Evolutionary conservation across 2,329 filamentous ascomycete genomes (phyloP).

Genomic region (Volutella citrinella): DNA sequence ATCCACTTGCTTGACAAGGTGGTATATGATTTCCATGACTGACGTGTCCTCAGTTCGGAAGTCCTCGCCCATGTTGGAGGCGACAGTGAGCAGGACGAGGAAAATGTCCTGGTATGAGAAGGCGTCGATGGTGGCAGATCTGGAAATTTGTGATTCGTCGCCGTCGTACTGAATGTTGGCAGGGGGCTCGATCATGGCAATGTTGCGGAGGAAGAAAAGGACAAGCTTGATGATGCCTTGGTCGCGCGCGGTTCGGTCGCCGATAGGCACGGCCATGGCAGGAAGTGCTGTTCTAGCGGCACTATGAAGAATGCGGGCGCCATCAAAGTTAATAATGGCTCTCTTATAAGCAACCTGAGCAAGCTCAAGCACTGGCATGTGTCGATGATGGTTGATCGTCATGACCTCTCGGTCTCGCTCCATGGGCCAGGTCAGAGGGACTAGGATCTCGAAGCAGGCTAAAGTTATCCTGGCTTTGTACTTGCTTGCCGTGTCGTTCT

Average conservation of each 20-base stretch:
- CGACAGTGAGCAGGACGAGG: constrained; percentile 77
- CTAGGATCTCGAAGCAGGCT: constrained; percentile 84
- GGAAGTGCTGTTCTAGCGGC: constrained; percentile 79
- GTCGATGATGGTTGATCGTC: constrained; percentile 89
- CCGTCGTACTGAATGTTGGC: constrained; percentile 72
- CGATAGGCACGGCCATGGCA: constrained; percentile 74
- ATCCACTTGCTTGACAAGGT: constrained; percentile 87
- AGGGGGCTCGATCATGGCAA: constrained; percentile 78
- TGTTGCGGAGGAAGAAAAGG: constrained; percentile 84
- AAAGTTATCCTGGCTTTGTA: constrained; percentile 77
- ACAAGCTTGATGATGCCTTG: constrained; percentile 90
- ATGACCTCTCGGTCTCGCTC: constrained; percentile 75
- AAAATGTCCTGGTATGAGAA: constrained; percentile 92
- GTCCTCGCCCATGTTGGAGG: constrained; percentile 91
- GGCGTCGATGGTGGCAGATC: constrained; percentile 82
- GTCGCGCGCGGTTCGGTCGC: constrained; percentile 75
- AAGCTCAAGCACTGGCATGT: constrained; percentile 84
- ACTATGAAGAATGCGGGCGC: constrained; percentile 72
- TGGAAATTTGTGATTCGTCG: constrained; percentile 86
- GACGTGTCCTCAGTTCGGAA: constrained; percentile 86
- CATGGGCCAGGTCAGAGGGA: constrained; percentile 91
- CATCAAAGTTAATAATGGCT: constrained; percentile 79
- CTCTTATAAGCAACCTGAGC: constrained; percentile 89
- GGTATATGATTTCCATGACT: constrained; percentile 89
- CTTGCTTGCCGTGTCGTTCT: constrained; percentile 67